Evolutionary conservation across 257 asterid genomes (phyloP), one percentile per base, ranked within the genome.

Genomic region (Verbena officinalis): DNA sequence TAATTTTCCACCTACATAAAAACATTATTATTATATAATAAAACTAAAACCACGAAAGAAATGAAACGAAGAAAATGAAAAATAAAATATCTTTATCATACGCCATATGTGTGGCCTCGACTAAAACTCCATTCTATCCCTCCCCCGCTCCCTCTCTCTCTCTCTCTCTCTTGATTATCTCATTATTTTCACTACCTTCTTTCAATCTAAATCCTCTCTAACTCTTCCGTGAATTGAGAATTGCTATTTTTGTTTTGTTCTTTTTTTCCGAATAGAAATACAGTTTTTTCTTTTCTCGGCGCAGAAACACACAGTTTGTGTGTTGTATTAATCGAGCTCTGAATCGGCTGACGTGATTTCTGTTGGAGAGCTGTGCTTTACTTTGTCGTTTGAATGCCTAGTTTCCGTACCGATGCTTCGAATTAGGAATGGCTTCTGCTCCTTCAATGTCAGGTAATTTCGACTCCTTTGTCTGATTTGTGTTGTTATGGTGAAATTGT

Each of bases 371-470:
- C 22, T 72, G 71, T 64, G 67, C 71, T 73, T 43, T 55, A 56
- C 59, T 40, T 50, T 52, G 58, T 67, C 73, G 57, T 56, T 78
- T 80, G 54, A 63, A 71, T 79, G 82, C 66, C 46, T 74, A 59
- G 73, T 57, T 73, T 71, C 63, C 15, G 65, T 57, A 57, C 86
- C 83, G 92, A 87, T 88, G 96, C 86, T 77, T 85, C 84, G 61
- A 63, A 57, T 72, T 87, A 78, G 79, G 62, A 62, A 90, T 90
- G 97, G 70, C 80, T 59, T 68, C 84, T 77, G 83, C 86, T 75
- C 68, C 96, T 66, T 85, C 90, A 76, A 70, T 87, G 91, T 83
- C 95, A 77, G 91, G 95, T 89, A 34, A 74, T 63, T 52, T 44
- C 43, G 17, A 62, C 12, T 71, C 54, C 10, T n/a, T 17, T 61